Evolutionary conservation across 345 rosid species (phyloP).

Genomic region (Pugionium cornutum): DNA sequence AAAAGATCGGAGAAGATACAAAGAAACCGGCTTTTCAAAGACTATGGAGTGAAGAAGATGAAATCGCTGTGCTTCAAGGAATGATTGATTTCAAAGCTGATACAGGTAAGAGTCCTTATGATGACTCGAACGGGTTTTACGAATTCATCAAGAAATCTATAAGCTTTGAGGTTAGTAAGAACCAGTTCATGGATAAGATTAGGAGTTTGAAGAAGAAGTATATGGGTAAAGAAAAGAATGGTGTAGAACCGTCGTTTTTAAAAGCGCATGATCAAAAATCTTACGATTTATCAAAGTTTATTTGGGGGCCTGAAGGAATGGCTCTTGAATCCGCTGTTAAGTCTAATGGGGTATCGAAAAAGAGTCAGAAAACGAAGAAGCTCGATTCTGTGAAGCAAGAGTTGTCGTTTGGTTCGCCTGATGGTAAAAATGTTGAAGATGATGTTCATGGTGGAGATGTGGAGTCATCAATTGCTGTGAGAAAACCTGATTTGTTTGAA

Average conservation of each 20-base stretch:
- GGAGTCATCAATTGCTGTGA: neutral
- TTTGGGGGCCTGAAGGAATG: conserved; percentile 48
- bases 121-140: conserved; percentile 29
- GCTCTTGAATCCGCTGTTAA: conserved; percentile 27
- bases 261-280: conserved; percentile 46
- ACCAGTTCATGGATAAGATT: conserved; percentile 49
- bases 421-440: conserved; percentile 21
- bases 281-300: conserved; percentile 36
- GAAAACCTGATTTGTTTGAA: conserved; percentile 16
- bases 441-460: neutral
- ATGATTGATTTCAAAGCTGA: neutral
- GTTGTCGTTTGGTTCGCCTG: conserved; percentile 24
- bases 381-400: conserved; percentile 34
- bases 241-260: conserved; percentile 9
- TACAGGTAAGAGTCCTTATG: conserved; percentile 37
- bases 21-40: conserved; percentile 40
- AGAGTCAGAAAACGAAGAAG: conserved; percentile 29
- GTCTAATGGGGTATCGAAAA: conserved; percentile 17
- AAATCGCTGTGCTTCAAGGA: conserved; percentile 44
- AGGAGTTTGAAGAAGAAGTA: conserved; percentile 32
- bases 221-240: conserved; percentile 21
- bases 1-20: conserved; percentile 14
- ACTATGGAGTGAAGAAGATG: conserved; percentile 54
- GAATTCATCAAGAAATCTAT: too few species aligned
- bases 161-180: neutral